Percentiles rank a stretch among this genome's conserved stretches.
phyloP scores from a whole-genome alignment of 441 rosid genomes.

The Geranium incanum region DNA sequence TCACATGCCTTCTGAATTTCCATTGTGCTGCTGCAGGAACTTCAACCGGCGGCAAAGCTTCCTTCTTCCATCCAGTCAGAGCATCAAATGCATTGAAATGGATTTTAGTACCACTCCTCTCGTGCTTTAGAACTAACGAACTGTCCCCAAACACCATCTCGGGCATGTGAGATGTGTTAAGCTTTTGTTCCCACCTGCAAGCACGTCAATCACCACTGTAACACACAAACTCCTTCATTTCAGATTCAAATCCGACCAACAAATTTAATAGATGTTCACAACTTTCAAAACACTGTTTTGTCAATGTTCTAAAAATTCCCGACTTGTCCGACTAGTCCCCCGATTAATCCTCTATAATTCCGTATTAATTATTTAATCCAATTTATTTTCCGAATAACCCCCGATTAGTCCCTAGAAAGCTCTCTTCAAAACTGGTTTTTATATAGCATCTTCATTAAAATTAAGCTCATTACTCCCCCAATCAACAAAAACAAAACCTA shows the following conservation, averaged over 20 bases:
- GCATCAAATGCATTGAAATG: conserved; percentile 90
- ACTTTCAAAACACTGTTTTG: background rate
- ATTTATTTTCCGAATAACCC: too few species aligned
- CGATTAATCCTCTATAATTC: too few species aligned
- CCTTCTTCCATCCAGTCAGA: conserved; percentile 69
- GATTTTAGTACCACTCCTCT: conserved; percentile 46
- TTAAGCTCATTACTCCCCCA: background rate
- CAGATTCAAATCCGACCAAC: background rate
- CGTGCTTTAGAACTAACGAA: conserved; percentile 52
- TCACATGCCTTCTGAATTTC: conserved; percentile 72
- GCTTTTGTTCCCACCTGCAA: conserved; percentile 77
- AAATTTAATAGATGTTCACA: background rate
- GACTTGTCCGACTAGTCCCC: too few species aligned
- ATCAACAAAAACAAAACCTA: background rate
- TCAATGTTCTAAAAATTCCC: too few species aligned
- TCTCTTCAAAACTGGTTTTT: background rate
- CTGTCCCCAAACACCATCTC: conserved; percentile 92
- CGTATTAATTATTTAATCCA: too few species aligned
- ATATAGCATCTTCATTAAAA: background rate
- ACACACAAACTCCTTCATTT: background rate
- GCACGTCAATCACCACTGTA: conserved; percentile 17
- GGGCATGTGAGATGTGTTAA: conserved; percentile 71
- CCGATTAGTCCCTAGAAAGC: too few species aligned
- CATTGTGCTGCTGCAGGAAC: conserved; percentile 92
- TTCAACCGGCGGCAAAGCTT: conserved; percentile 84